Evolutionary conservation across 108 stramenopile species (phyloP).

Genomic region (Aurantiochytrium sp.): DNA sequence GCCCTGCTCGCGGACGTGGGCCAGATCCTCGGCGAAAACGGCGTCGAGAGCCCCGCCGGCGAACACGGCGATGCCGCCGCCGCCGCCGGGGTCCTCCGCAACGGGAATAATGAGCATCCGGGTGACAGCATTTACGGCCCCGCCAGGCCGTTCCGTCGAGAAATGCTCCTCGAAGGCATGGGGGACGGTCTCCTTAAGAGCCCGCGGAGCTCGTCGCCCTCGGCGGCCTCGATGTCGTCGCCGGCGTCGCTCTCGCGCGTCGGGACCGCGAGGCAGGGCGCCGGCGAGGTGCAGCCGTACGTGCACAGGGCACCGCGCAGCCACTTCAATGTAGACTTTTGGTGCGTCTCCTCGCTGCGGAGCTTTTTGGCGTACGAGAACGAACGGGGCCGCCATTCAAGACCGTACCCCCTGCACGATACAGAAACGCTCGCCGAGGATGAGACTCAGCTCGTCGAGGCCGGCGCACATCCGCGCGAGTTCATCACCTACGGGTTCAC

Average conservation of each 20-base stretch:
- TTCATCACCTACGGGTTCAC: not conserved
- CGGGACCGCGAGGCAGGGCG: not conserved
- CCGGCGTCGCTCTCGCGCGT: not conserved
- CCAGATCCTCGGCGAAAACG: not conserved
- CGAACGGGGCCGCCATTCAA: not conserved
- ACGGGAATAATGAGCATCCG: too few relatives aligned
- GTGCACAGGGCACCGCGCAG: not conserved
- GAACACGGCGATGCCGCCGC: not conserved
- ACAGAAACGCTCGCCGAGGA: not conserved
- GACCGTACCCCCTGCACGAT: not conserved
- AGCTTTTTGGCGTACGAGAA: not conserved
- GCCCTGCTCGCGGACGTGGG: not conserved
- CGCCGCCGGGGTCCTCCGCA: not conserved
- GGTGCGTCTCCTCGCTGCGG: not conserved
- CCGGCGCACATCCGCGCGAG: not conserved
- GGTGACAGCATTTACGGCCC: too few relatives aligned
- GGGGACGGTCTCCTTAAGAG: too few relatives aligned
- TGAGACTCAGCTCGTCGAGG: not conserved
- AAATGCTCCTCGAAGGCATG: too few relatives aligned
- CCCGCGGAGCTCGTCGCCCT: too few relatives aligned
- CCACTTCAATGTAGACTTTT: not conserved
- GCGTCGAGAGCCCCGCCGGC: not conserved
- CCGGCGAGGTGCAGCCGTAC: not conserved
- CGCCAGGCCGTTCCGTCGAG: too few relatives aligned
- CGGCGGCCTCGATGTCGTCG: too few relatives aligned